A percentile compares a stretch with the other conserved stretches of the same genome.
These are phyloP conservation scores for Zoysia pacifica DNA, from an alignment of 176 grass and related monocot species.

Conservation along the genomic window DNA sequence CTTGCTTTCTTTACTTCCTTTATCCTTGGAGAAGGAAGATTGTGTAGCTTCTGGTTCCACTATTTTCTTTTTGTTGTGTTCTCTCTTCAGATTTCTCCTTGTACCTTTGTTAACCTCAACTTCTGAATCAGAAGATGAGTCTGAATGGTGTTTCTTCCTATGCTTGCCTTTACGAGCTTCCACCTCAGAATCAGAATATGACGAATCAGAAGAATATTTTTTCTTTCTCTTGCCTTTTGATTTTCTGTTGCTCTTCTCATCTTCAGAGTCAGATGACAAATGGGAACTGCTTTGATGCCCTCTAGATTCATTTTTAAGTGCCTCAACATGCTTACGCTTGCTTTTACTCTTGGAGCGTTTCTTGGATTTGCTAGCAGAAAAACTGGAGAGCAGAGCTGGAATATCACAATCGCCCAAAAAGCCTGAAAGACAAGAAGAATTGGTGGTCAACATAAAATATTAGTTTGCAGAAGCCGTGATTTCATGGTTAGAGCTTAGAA, in stretches of 20 bases:
- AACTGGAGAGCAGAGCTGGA: slow-evolving; percentile 73
- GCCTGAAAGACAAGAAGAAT: slow-evolving; percentile 49
- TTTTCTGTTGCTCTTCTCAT: slow-evolving; percentile 42
- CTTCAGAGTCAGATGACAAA: slow-evolving; percentile 38
- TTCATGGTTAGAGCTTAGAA: not conserved
- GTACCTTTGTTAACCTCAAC: slow-evolving; percentile 37
- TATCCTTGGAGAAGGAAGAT: slow-evolving; percentile 27
- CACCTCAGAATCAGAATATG: slow-evolving; percentile 49
- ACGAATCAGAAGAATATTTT: slow-evolving; percentile 37
- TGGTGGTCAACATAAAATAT: not conserved
- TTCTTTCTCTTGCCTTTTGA: slow-evolving; percentile 65
- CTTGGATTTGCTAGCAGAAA: slow-evolving; percentile 65
- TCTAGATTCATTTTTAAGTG: slow-evolving; percentile 26
- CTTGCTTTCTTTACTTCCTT: slow-evolving; percentile 32
- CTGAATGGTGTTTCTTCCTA: slow-evolving; percentile 39
- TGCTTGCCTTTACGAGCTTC: slow-evolving; percentile 49
- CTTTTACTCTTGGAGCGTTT: slow-evolving; percentile 68
- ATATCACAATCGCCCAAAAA: slow-evolving; percentile 73
- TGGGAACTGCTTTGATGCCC: slow-evolving; percentile 38
- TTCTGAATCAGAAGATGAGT: slow-evolving; percentile 53
- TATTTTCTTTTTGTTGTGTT: slow-evolving; percentile 46
- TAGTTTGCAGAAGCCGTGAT: not conserved
- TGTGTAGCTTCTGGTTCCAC: slow-evolving; percentile 18
- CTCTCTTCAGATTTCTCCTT: slow-evolving; percentile 32
- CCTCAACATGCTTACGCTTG: slow-evolving; percentile 39